Evolutionary conservation across 176 grass and related monocot species (phyloP).

Genomic region (Aegilops sharonensis): DNA sequence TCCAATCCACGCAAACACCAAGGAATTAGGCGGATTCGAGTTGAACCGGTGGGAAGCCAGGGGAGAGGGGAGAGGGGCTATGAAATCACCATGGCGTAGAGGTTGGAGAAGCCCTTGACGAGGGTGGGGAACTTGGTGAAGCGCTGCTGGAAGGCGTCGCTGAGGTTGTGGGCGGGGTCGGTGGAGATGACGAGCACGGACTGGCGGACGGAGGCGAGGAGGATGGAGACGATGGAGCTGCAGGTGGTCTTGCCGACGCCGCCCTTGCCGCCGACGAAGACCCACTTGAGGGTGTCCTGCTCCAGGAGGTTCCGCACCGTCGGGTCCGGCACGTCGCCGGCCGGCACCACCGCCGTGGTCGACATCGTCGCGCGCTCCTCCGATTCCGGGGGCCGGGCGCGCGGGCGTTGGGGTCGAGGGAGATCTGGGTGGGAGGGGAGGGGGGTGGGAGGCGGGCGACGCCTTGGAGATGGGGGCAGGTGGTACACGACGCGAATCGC

Average conservation of each 20-base stretch:
- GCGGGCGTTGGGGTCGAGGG: neutral
- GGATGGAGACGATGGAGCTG: constrained; percentile 92
- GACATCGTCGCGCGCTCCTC: constrained; percentile 30
- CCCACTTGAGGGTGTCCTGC: constrained; percentile 93
- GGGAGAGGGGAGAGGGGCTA: neutral
- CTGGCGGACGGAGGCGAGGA: constrained; percentile 76
- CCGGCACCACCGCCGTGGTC: constrained; percentile 35
- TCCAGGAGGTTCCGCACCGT: constrained; percentile 86
- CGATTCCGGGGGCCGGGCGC: neutral
- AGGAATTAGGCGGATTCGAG: neutral
- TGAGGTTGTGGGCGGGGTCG: constrained; percentile 98
- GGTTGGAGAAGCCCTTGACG: constrained; percentile 91
- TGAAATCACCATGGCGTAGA: constrained; percentile 86
- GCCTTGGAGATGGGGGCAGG: neutral
- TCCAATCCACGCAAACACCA: neutral
- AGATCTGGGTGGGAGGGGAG: neutral
- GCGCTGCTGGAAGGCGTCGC: constrained; percentile 98
- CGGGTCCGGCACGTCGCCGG: constrained; percentile 60
- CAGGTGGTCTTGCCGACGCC: constrained; percentile 99
- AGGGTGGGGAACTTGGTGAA: constrained; percentile 99
- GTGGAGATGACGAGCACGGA: constrained; percentile 99
- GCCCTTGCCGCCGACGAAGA: constrained; percentile 99
- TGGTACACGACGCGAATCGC: constrained; percentile 21
- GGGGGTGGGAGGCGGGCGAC: neutral
- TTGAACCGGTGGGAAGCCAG: neutral